Evolutionary conservation across 2,329 filamentous ascomycete species (phyloP), one percentile per base, ranked within the genome.

Genomic region (Fusarium sp.): DNA sequence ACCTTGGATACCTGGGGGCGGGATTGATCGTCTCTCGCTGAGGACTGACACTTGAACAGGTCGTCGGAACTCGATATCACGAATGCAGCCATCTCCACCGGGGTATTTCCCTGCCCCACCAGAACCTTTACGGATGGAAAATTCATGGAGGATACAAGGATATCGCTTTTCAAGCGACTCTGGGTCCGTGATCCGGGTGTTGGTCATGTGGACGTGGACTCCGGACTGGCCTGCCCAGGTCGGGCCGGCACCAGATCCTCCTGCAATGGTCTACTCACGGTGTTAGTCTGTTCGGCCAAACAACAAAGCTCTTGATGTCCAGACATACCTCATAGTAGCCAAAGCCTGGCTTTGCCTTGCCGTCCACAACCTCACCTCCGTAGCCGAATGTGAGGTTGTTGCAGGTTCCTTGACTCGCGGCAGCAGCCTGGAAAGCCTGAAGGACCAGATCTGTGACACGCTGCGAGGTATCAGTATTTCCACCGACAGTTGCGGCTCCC

Each of bases 331-430:
- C 93, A 79, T 85, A 85, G 78, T 84, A 85, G 3, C 83, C 83
- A 63, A 85, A 85, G 20, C 83, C 83, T 50, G 79, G 80, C 20
- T 83, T 69, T 36, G 16, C 83, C 82, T 33, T 82, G 8, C 35
- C 35, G 35, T 38, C 18, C 35, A 18, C 35, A 38, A 38, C 16
- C 35, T 10, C 35, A 9, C 35, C 35, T 38, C 35, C 35, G 91
- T 78, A 94, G 93, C 93, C 94, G 76, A 95, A 96, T 0, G 94
- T 95, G 6, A 96, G 86, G 80, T 95, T 96, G 82, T 95, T 95
- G 80, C 91, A 93, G 81, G 94, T 93, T 14, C 94, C 94, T 76
- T 96, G 93, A 9, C 88, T 91, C 14, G 94, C 94, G 2, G 93
- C 93, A 70, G 92, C 94, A 2, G 93, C 93, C 65, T 89, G 87